Evolutionary conservation across 2,329 filamentous ascomycete species (phyloP).

Genomic region (Talaromyces sp.): DNA sequence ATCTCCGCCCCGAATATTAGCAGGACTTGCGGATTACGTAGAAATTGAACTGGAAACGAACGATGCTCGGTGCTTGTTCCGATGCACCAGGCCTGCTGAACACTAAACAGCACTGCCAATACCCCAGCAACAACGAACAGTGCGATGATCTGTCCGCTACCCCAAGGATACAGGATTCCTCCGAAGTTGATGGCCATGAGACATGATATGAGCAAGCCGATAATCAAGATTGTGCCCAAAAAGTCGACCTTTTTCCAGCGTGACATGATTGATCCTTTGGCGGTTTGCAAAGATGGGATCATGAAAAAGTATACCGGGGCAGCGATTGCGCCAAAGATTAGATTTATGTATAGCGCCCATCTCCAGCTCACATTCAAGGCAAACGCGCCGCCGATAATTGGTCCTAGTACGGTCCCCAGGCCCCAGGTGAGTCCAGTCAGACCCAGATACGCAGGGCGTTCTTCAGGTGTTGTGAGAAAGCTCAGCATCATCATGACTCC

Average conservation of each 20-base stretch:
- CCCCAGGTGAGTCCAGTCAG: not conserved
- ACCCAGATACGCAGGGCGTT: not conserved
- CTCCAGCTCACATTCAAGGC: not conserved
- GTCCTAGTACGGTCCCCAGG: not conserved
- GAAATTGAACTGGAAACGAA: not conserved
- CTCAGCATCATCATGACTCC: not conserved
- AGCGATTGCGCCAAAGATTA: not conserved
- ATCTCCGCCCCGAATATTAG: not conserved
- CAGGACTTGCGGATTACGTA: not conserved
- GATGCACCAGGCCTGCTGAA: not conserved
- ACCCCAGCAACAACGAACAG: not conserved
- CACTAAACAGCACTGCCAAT: not conserved
- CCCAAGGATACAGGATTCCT: not conserved
- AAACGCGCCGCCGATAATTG: not conserved
- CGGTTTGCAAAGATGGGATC: not conserved
- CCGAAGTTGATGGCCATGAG: not conserved
- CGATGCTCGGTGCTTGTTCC: not conserved
- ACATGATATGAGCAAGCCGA: not conserved
- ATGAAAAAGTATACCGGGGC: not conserved
- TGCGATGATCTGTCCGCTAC: not conserved
- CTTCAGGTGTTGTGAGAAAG: not conserved
- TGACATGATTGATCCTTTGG: not conserved
- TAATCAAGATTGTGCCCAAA: not conserved
- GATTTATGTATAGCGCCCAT: not conserved
- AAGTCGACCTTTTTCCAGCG: not conserved